A percentile compares a stretch with the other conserved stretches of the same genome.
Conservation (phyloP, 2,329 filamentous ascomycete species). For the Dactylellina cionopaga region DNA sequence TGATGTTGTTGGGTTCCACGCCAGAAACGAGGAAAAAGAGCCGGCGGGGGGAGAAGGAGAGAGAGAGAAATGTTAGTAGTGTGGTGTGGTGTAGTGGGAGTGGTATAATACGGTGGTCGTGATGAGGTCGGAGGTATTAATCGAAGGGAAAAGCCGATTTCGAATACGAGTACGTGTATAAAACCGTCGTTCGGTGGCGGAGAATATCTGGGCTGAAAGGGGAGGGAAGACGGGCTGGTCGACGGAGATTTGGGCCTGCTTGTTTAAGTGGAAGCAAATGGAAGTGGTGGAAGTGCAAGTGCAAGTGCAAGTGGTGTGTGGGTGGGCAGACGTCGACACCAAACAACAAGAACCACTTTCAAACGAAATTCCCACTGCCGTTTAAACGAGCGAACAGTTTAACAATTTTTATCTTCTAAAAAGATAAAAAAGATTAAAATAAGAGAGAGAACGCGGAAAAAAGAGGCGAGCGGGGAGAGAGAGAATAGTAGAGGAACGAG, state of each 20-base stretch:
- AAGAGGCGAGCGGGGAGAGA: slow-evolving; percentile 24
- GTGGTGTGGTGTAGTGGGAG: background rate
- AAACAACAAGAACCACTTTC: background rate
- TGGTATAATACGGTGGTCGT: background rate
- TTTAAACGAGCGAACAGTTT: background rate
- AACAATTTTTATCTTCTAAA: background rate
- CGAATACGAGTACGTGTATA: background rate
- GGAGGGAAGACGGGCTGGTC: slow-evolving; percentile 51
- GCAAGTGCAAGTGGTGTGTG: too few relatives aligned
- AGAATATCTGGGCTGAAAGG: slow-evolving; percentile 53
- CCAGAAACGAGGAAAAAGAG: background rate
- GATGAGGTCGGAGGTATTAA: too few relatives aligned
- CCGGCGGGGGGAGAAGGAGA: too few relatives aligned
- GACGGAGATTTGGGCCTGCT: slow-evolving; percentile 52
- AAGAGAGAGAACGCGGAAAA: slow-evolving; percentile 16
- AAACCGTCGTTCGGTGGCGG: slow-evolving; percentile 45
- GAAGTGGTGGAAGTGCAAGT: slow-evolving; percentile 1
- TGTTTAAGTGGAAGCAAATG: slow-evolving; percentile 5
- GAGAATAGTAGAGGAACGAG: slow-evolving; percentile 18
- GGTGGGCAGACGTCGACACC: slow-evolving; percentile 7
- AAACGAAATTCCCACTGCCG: background rate
- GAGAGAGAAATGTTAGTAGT: background rate
- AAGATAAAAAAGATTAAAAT: slow-evolving; percentile 11
- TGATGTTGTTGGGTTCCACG: slow-evolving; percentile 25
- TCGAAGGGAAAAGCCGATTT: background rate